A percentile compares a stretch with the other conserved stretches of the same genome.
phyloP scores from a whole-genome alignment of 1,139 yeast species.

The Geotrichum siamense region DNA sequence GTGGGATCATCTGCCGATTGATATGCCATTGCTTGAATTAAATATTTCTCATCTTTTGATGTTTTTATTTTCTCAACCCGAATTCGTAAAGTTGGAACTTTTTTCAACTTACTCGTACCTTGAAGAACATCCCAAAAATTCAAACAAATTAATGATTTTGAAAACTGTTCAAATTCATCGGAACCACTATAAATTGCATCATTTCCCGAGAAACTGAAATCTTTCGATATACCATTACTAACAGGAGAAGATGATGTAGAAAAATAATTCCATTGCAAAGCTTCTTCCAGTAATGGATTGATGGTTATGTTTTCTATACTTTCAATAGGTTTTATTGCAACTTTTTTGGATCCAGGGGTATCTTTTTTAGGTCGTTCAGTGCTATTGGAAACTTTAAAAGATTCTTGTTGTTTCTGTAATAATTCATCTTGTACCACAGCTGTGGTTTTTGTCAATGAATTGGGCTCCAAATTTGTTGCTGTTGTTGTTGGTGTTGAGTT shows the following conservation, averaged over 20 bases:
- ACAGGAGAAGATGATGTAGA: not conserved
- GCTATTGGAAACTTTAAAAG: not conserved
- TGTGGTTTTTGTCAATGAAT: not conserved
- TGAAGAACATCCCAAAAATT: not conserved
- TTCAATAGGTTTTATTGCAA: not conserved
- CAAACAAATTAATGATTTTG: not conserved
- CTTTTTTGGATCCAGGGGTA: not conserved
- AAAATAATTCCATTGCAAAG: slow-evolving; percentile 3
- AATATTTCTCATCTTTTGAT: not conserved
- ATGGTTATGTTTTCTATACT: not conserved
- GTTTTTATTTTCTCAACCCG: not conserved
- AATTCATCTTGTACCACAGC: not conserved
- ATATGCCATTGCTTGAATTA: not conserved
- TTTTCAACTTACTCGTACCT: not conserved
- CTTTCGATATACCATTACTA: not conserved
- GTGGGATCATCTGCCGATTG: not conserved
- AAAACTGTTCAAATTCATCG: not conserved
- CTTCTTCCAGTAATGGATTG: not conserved
- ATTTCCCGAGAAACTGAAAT: not conserved
- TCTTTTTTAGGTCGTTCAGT: not conserved
- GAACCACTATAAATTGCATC: not conserved
- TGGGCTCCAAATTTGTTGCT: not conserved
- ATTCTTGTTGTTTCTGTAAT: too few species aligned
- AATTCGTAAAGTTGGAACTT: not conserved
- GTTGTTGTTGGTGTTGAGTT: too few species aligned